Evolutionary conservation across 2,329 filamentous ascomycete species (phyloP).

Genomic region (Aspergillus ochraceus): DNA sequence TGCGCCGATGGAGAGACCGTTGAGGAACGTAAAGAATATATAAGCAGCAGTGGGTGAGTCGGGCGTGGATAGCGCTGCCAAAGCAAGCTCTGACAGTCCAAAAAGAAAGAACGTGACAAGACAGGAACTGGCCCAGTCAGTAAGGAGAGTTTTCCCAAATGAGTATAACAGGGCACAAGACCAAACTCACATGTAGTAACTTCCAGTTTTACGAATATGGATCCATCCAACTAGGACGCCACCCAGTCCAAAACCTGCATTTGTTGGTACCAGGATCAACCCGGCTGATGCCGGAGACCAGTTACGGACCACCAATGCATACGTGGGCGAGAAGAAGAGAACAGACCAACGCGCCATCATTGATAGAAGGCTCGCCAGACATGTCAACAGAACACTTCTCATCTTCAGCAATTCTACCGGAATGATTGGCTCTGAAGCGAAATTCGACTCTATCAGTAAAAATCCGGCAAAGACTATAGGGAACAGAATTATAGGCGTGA

Average conservation of each 20-base stretch:
- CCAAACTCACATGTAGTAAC: slow-evolving; percentile 63
- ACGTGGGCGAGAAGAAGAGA: slow-evolving; percentile 78
- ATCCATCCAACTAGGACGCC: slow-evolving; percentile 72
- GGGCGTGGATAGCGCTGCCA: slow-evolving; percentile 59
- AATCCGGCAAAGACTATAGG: slow-evolving; percentile 58
- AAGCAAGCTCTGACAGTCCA: slow-evolving; percentile 56
- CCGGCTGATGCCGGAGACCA: slow-evolving; percentile 71
- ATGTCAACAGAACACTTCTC: slow-evolving; percentile 70
- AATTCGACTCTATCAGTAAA: slow-evolving; percentile 61
- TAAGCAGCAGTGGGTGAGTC: slow-evolving; percentile 55
- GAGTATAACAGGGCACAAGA: background rate
- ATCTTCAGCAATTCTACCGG: slow-evolving; percentile 69
- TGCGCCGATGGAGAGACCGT: slow-evolving; percentile 72
- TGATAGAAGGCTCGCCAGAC: slow-evolving; percentile 70
- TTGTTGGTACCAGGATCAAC: slow-evolving; percentile 76
- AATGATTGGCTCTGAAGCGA: slow-evolving; percentile 70
- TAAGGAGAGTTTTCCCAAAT: background rate
- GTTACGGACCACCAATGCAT: slow-evolving; percentile 72
- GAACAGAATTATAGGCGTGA: slow-evolving; percentile 62
- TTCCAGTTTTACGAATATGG: slow-evolving; percentile 71
- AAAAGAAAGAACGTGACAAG: slow-evolving; percentile 64
- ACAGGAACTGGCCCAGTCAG: slow-evolving; percentile 47
- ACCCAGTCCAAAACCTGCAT: slow-evolving; percentile 73
- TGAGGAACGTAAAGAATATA: slow-evolving; percentile 63
- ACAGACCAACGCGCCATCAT: slow-evolving; percentile 82